These are phyloP conservation scores for Backusella luteola DNA, from an alignment of 192 early-diverging fungal species.

Conservation along the genomic window DNA sequence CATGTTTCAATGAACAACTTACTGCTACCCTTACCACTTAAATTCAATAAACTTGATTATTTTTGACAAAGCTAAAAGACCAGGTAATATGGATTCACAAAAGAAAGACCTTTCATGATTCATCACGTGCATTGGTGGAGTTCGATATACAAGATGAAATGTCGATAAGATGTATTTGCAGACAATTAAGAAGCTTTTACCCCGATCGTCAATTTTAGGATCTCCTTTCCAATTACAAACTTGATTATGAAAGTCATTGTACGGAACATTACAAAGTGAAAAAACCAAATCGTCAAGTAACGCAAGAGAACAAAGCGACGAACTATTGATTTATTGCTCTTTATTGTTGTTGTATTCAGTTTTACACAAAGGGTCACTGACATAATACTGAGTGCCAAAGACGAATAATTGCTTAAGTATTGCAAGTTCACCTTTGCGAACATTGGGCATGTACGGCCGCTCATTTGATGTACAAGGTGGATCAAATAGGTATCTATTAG, in stretches of 20 bases:
- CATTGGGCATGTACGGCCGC: constrained; percentile 12
- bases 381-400: constrained; percentile 15
- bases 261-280: neutral
- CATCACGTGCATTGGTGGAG: constrained; percentile 11
- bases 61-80: constrained; percentile 15
- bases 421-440: constrained; percentile 12
- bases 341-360: constrained; percentile 15
- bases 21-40: constrained; percentile 9
- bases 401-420: constrained; percentile 4
- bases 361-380: constrained; percentile 13
- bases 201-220: no score
- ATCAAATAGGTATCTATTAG: constrained; percentile 11
- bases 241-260: no score
- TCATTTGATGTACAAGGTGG: constrained; percentile 12
- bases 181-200: no score
- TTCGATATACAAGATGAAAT: constrained; percentile 12
- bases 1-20: constrained; percentile 9
- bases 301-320: constrained; percentile 6
- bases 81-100: constrained; percentile 1
- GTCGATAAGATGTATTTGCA: constrained; percentile 3
- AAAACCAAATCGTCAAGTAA: constrained; percentile 1
- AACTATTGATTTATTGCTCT: constrained; percentile 8
- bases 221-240: no score
- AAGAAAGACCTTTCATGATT: constrained; percentile 15
- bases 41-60: constrained; percentile 13